Evolutionary conservation across 495 filamentous ascomycete genomes (phyloP).

Genomic region (Glutinoglossum americanum): DNA sequence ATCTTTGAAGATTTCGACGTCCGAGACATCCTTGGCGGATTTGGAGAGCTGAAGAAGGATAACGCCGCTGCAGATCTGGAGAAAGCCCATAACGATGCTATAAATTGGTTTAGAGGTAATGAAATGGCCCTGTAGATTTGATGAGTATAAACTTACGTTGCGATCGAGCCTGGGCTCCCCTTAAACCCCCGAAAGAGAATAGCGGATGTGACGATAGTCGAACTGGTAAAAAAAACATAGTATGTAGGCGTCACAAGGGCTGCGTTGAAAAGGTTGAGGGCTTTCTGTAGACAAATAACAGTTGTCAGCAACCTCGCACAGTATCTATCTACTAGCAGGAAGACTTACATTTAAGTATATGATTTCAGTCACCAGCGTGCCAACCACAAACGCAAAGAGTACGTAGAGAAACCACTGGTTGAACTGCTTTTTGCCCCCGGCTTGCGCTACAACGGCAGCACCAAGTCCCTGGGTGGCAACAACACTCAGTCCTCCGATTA

Average conservation of each 20-base stretch:
- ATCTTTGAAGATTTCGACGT: slow-evolving; percentile 78
- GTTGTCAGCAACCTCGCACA: not conserved
- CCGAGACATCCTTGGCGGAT: slow-evolving; percentile 90
- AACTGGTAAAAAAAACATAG: slow-evolving; percentile 92
- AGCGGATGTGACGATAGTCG: slow-evolving; percentile 83
- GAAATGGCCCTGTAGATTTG: not conserved
- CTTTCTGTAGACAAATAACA: slow-evolving; percentile 46
- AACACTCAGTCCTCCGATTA: slow-evolving; percentile 84
- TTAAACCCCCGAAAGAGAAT: slow-evolving; percentile 91
- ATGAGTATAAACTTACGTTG: slow-evolving; percentile 12
- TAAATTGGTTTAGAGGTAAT: not conserved
- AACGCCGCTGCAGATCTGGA: slow-evolving; percentile 89
- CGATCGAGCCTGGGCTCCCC: slow-evolving; percentile 54
- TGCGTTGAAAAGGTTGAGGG: slow-evolving; percentile 90
- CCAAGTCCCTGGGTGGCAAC: slow-evolving; percentile 89
- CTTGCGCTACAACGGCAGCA: slow-evolving; percentile 75
- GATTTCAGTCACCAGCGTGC: slow-evolving; percentile 78
- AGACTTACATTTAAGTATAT: slow-evolving; percentile 82
- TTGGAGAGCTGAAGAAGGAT: slow-evolving; percentile 95
- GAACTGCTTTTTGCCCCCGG: slow-evolving; percentile 61
- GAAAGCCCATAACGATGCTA: slow-evolving; percentile 81
- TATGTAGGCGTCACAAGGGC: slow-evolving; percentile 95
- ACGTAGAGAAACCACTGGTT: slow-evolving; percentile 96
- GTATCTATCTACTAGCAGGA: not conserved
- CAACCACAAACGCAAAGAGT: slow-evolving; percentile 71